A percentile compares a stretch with the other conserved stretches of the same genome.
Evolutionary conservation across 1,284 basidiomycete species (phyloP).

Genomic region (Mrakiaceae sp.): DNA sequence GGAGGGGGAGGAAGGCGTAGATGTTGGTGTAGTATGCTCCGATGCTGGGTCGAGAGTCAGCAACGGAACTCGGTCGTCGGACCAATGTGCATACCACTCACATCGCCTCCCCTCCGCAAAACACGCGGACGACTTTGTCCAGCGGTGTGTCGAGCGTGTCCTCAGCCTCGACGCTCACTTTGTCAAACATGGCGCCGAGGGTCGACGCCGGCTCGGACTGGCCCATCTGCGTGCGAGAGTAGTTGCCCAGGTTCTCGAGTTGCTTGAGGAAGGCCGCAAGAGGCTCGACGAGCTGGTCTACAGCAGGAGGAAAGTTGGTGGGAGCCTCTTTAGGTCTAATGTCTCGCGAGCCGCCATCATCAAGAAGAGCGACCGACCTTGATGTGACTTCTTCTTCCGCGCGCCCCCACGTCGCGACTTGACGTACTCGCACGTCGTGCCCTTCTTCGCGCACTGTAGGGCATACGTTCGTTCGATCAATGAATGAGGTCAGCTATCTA

Average conservation of each 20-base stretch:
- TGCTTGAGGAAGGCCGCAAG: conserved; percentile 31
- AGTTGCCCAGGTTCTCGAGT: conserved; percentile 27
- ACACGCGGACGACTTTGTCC: conserved; percentile 6
- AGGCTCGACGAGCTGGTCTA: conserved; percentile 20
- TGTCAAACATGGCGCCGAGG: conserved; percentile 3
- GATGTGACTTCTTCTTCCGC: conserved; percentile 29
- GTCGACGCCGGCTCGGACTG: neutral
- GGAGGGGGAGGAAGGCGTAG: conserved; percentile 33
- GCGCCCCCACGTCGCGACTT: conserved; percentile 35
- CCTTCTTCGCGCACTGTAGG: conserved; percentile 29
- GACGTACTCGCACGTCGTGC: conserved; percentile 33
- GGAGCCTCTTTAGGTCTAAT: neutral
- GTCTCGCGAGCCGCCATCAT: neutral
- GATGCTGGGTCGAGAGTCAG: conserved; percentile 20
- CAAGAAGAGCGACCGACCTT: neutral
- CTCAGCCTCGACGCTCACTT: conserved; percentile 25
- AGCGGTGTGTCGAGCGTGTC: conserved; percentile 23
- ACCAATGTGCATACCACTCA: neutral
- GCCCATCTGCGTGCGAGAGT: conserved; percentile 8
- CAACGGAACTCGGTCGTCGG: conserved; percentile 1
- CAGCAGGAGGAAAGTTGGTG: conserved; percentile 3
- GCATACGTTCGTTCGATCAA: neutral
- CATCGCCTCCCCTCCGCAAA: neutral
- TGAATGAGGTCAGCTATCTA: neutral
- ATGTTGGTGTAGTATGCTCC: conserved; percentile 34